A percentile compares a stretch with the other conserved stretches of the same genome.
Evolutionary conservation across 257 asterid genomes (phyloP).

Genomic region (Vinca minor): DNA sequence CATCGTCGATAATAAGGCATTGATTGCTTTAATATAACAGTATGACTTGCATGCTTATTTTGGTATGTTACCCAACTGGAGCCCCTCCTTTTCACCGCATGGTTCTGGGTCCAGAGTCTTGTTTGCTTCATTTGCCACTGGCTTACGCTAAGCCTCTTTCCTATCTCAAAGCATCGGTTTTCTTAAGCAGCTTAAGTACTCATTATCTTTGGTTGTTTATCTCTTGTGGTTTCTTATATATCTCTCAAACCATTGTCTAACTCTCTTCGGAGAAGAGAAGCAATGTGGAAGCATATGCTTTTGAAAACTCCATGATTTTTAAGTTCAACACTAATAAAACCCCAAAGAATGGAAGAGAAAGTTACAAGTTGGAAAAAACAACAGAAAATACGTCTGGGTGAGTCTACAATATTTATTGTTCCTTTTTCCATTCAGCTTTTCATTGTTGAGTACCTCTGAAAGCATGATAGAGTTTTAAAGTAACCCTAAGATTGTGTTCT

Average conservation of each 20-base stretch:
- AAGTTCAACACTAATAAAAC: not conserved
- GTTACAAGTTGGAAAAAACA: not conserved
- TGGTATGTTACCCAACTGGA: not conserved
- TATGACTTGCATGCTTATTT: not conserved
- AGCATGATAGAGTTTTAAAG: not conserved
- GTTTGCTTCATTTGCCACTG: not conserved
- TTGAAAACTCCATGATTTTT: not conserved
- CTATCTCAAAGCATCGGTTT: not conserved
- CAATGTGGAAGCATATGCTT: not conserved
- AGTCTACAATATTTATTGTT: not conserved
- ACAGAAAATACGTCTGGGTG: not conserved
- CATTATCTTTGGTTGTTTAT: not conserved
- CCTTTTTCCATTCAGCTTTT: not conserved
- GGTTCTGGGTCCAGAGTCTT: not conserved
- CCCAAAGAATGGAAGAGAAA: not conserved
- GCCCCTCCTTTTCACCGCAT: not conserved
- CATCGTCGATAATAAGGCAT: not conserved
- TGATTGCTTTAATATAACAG: not conserved
- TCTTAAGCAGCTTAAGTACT: not conserved
- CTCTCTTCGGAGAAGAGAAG: not conserved
- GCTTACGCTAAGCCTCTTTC: not conserved
- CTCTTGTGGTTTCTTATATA: not conserved
- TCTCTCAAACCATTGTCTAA: not conserved
- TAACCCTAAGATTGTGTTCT: slow-evolving; percentile 2
- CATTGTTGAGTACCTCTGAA: not conserved